phyloP scores from a whole-genome alignment of 2,329 filamentous ascomycete genomes.

The Aureobasidium sp. region DNA sequence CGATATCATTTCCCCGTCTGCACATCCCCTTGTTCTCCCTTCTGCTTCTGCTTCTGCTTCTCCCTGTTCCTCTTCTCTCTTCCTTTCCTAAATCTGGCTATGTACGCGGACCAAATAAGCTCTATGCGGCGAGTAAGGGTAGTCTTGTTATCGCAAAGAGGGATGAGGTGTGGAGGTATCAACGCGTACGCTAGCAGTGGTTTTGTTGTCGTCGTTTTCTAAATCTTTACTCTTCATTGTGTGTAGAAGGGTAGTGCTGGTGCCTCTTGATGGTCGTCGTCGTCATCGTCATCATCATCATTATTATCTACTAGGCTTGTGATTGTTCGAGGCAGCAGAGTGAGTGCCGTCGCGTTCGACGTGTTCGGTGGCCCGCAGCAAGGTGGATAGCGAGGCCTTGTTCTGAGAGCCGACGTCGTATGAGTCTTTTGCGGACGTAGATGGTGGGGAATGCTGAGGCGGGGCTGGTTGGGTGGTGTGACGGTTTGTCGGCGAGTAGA shows the following conservation, averaged over 20 bases:
- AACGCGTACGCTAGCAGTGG: neutral
- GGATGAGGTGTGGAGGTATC: neutral
- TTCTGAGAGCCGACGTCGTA: neutral
- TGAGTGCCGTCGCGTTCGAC: neutral
- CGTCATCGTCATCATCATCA: no score
- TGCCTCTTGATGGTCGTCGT: no score
- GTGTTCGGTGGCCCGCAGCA: slow-evolving; percentile 6
- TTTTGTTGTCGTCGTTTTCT: neutral
- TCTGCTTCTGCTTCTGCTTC: no score
- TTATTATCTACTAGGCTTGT: neutral
- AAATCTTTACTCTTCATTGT: no score
- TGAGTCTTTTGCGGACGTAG: neutral
- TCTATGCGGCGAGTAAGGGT: slow-evolving; percentile 4
- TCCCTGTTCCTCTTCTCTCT: neutral
- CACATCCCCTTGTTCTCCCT: neutral
- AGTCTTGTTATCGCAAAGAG: slow-evolving; percentile 1
- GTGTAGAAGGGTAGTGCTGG: no score
- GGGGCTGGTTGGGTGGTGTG: neutral
- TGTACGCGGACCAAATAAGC: neutral
- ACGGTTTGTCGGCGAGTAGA: neutral
- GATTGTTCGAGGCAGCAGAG: neutral
- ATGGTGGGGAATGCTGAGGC: neutral
- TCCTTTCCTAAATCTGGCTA: neutral
- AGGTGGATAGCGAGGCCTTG: slow-evolving; percentile 1
- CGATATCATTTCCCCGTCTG: no score